Evolutionary conservation across 345 rosid genomes (phyloP).

Genomic region (Sisymbrium altissimum): DNA sequence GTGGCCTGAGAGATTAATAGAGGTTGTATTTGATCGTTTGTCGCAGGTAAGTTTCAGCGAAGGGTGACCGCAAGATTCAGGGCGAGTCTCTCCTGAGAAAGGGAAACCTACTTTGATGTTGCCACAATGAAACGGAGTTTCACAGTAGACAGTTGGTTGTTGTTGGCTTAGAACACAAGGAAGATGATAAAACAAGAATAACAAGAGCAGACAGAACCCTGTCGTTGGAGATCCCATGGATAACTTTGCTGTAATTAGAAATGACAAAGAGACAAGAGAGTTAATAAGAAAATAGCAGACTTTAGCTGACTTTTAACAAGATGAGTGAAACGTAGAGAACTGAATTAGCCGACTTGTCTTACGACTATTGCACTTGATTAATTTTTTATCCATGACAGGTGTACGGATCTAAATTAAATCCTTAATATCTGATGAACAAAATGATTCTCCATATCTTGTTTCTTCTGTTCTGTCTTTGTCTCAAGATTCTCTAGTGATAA

Average conservation of each 20-base stretch:
- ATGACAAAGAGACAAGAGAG: too few relatives aligned
- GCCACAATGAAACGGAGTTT: slow-evolving; percentile 33
- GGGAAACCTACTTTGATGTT: slow-evolving; percentile 29
- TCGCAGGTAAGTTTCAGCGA: slow-evolving; percentile 29
- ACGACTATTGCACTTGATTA: too few relatives aligned
- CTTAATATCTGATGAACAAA: too few relatives aligned
- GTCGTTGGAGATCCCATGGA: background rate
- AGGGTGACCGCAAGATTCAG: slow-evolving; percentile 3
- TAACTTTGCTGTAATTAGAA: background rate
- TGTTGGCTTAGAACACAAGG: slow-evolving; percentile 4
- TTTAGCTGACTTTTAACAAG: too few relatives aligned
- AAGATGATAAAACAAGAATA: slow-evolving; percentile 7
- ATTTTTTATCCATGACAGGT: too few relatives aligned
- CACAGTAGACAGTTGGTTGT: background rate
- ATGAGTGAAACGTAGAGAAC: too few relatives aligned
- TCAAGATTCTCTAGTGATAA: too few relatives aligned
- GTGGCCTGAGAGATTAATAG: background rate
- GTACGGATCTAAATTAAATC: too few relatives aligned
- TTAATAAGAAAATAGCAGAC: too few relatives aligned
- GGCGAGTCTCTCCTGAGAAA: slow-evolving; percentile 33
- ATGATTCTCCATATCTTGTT: too few relatives aligned
- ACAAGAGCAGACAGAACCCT: background rate
- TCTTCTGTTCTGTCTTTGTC: too few relatives aligned
- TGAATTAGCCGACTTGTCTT: too few relatives aligned
- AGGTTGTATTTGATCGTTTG: background rate